phyloP scores from a whole-genome alignment of 306 rosid genomes.

The Corylus heterophylla region DNA sequence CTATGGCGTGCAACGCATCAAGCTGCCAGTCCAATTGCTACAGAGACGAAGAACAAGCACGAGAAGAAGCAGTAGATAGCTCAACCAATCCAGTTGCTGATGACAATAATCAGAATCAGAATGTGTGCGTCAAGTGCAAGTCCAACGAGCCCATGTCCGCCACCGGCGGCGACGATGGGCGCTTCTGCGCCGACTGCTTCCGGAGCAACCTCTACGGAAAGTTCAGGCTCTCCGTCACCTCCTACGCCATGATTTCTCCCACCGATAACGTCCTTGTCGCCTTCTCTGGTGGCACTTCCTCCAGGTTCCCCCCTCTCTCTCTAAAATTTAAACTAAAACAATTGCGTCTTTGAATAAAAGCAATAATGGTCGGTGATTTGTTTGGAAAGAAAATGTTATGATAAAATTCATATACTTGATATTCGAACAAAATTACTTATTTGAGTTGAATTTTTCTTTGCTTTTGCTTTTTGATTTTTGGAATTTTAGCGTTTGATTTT shows the following conservation, averaged over 20 bases:
- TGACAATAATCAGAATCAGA: slow-evolving; percentile 10
- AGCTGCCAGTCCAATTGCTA: slow-evolving; percentile 75
- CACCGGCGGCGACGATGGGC: slow-evolving; percentile 56
- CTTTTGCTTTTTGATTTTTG: no score
- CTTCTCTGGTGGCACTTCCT: slow-evolving; percentile 92
- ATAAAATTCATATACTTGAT: not conserved
- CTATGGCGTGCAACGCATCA: slow-evolving; percentile 80
- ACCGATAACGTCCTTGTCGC: slow-evolving; percentile 86
- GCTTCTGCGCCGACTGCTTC: slow-evolving; percentile 79
- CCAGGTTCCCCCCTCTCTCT: slow-evolving; percentile 49
- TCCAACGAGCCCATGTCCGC: slow-evolving; percentile 57
- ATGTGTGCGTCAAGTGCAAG: slow-evolving; percentile 78
- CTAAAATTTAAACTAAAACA: not conserved
- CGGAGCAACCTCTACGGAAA: slow-evolving; percentile 67
- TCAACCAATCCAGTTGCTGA: slow-evolving; percentile 25
- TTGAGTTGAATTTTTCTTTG: no score
- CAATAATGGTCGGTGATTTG: not conserved
- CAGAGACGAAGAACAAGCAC: slow-evolving; percentile 45
- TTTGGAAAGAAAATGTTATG: not conserved
- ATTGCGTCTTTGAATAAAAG: not conserved
- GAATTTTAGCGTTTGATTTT: not conserved
- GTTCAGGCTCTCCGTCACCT: slow-evolving; percentile 77
- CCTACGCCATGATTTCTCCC: slow-evolving; percentile 87
- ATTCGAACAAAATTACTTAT: no score
- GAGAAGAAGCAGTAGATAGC: not conserved